A percentile compares a stretch with the other conserved stretches of the same genome.
These are phyloP conservation scores for Rosellinia necatrix DNA, from an alignment of 2,329 filamentous ascomycete genomes.

Conservation along the genomic window DNA sequence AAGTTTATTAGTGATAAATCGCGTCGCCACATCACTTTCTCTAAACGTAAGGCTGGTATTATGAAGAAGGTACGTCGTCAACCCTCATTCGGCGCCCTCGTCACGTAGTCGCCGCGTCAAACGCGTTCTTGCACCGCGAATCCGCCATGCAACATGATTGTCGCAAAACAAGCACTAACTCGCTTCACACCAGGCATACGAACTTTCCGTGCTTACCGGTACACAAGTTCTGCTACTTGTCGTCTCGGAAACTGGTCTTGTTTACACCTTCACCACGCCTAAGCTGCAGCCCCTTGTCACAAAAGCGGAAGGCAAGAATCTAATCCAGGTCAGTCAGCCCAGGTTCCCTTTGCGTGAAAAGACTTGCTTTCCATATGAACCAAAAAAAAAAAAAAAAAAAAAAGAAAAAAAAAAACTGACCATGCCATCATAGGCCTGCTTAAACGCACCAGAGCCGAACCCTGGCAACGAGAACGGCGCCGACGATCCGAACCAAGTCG, in stretches of 20 bases:
- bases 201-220: constrained; percentile 94
- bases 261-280: constrained; percentile 98
- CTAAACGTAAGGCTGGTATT: constrained; percentile 98
- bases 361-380: constrained; percentile 5
- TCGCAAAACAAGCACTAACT: constrained; percentile 32
- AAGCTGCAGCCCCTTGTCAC: constrained; percentile 98
- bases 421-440: constrained; percentile 70
- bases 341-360: constrained; percentile 1
- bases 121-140: constrained; percentile 18
- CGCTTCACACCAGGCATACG: constrained; percentile 73
- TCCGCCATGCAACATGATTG: not conserved
- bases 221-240: constrained; percentile 96
- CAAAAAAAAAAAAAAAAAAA: too few relatives aligned
- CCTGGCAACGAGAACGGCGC: constrained; percentile 81
- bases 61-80: constrained; percentile 92
- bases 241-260: constrained; percentile 94
- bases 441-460: constrained; percentile 92
- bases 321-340: constrained; percentile 79
- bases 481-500: constrained; percentile 75
- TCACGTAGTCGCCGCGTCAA: constrained; percentile 28
- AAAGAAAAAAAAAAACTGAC: constrained; percentile 46
- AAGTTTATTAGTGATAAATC: constrained; percentile 99
- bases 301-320: constrained; percentile 97
- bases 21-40: constrained; percentile 98
- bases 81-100: not conserved